Conservation (phyloP, 2,329 filamentous ascomycete genomes). For the Dothistroma septosporum region DNA sequence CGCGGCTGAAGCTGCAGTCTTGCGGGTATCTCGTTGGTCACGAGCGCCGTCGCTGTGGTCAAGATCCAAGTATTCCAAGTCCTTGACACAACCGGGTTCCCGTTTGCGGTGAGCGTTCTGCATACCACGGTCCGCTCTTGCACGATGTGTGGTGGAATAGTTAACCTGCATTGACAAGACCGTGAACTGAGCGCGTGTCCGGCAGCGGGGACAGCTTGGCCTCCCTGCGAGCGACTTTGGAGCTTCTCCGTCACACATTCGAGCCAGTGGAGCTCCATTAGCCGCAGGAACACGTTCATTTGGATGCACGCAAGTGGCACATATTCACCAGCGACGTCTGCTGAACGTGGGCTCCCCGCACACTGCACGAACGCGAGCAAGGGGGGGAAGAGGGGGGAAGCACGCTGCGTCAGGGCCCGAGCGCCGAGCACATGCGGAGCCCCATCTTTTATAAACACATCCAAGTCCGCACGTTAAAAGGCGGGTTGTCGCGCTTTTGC, state of each 20-base stretch:
- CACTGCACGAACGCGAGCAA: slow-evolving; percentile 2
- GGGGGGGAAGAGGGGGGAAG: no score
- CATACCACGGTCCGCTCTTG: not conserved
- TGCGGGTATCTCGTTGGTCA: not conserved
- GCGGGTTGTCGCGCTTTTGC: not conserved
- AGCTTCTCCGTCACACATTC: not conserved
- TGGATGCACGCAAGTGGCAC: not conserved
- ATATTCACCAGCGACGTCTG: not conserved
- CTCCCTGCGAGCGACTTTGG: not conserved
- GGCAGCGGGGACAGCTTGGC: not conserved
- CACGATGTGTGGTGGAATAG: not conserved
- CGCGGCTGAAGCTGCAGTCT: not conserved
- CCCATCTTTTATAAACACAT: not conserved
- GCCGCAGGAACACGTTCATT: not conserved
- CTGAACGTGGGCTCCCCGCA: slow-evolving; percentile 5
- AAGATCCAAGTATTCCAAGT: not conserved
- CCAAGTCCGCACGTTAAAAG: not conserved
- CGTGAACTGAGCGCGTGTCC: not conserved
- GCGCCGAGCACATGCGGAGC: slow-evolving; percentile 3
- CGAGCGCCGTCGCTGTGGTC: not conserved
- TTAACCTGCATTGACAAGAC: slow-evolving; percentile 1
- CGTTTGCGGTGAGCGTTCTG: not conserved
- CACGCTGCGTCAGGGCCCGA: not conserved
- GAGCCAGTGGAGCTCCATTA: not conserved
- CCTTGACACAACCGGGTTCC: not conserved